Conservation (phyloP, 495 filamentous ascomycete species). For the Talaromyces trachyspermus region DNA sequence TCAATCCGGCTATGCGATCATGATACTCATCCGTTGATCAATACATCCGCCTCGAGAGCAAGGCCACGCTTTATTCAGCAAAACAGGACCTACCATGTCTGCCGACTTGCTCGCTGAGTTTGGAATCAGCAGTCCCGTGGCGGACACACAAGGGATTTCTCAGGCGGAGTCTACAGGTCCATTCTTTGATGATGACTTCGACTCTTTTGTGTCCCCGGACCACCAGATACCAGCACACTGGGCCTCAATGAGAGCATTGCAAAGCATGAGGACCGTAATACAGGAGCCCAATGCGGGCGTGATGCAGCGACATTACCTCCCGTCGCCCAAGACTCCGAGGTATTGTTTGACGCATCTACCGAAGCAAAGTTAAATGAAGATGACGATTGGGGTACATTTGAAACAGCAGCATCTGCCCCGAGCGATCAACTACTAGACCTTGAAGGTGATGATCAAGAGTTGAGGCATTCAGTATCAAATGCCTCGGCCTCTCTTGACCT, state of each 20-base stretch:
- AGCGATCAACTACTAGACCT: conserved; percentile 40
- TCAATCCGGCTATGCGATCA: no score
- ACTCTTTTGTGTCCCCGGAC: conserved; percentile 5
- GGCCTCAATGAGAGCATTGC: background rate
- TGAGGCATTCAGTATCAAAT: background rate
- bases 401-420: conserved; percentile 47
- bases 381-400: conserved; percentile 74
- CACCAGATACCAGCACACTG: background rate
- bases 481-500: conserved; percentile 2
- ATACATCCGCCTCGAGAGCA: background rate
- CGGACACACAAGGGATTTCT: background rate
- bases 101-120: conserved; percentile 70
- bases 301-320: background rate
- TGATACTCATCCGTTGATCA: no score
- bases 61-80: background rate
- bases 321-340: conserved; percentile 12
- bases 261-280: background rate
- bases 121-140: conserved; percentile 23
- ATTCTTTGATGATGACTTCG: conserved; percentile 7
- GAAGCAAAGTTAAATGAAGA: conserved; percentile 41
- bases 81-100: conserved; percentile 50
- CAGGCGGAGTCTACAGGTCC: background rate
- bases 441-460: background rate
- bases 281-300: background rate
- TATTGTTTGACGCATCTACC: conserved; percentile 39